A percentile compares a stretch with the other conserved stretches of the same genome.
Evolutionary conservation across 352 stramenopile species (phyloP).

Genomic region (Phytophthora crassamura): DNA sequence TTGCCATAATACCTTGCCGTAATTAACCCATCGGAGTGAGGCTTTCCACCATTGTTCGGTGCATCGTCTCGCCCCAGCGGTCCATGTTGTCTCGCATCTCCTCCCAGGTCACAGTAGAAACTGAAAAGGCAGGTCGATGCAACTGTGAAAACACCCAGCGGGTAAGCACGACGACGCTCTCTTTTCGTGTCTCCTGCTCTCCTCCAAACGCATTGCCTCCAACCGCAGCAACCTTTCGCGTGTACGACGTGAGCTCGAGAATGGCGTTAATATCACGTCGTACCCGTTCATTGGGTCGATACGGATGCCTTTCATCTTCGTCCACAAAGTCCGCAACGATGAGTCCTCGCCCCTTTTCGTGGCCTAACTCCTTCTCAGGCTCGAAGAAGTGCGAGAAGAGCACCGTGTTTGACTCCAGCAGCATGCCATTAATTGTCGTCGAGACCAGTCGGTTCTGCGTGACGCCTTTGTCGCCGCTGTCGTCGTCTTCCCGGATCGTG

Average conservation of each 20-base stretch:
- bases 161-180: conserved; percentile 42
- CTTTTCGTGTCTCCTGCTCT: conserved; percentile 15
- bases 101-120: conserved; percentile 32
- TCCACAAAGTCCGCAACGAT: conserved; percentile 50
- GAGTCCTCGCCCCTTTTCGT: conserved; percentile 28
- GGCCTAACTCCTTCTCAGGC: conserved; percentile 9
- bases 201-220: conserved; percentile 2
- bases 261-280: conserved; percentile 42
- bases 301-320: conserved; percentile 44
- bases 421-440: conserved; percentile 35
- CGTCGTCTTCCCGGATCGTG: conserved; percentile 50
- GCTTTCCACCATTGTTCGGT: conserved; percentile 37
- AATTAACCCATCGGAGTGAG: conserved; percentile 23
- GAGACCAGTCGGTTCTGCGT: conserved; percentile 46
- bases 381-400: conserved; percentile 43
- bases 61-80: conserved; percentile 45
- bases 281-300: conserved; percentile 35
- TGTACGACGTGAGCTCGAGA: conserved; percentile 39
- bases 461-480: conserved; percentile 32
- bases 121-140: conserved; percentile 33
- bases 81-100: conserved; percentile 46
- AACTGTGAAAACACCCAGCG: conserved; percentile 42
- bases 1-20: neutral
- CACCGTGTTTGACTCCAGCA: conserved; percentile 47
- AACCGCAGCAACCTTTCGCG: conserved; percentile 22